Conservation (phyloP, 768 basidiomycete species). For the Mrakia gelida region DNA sequence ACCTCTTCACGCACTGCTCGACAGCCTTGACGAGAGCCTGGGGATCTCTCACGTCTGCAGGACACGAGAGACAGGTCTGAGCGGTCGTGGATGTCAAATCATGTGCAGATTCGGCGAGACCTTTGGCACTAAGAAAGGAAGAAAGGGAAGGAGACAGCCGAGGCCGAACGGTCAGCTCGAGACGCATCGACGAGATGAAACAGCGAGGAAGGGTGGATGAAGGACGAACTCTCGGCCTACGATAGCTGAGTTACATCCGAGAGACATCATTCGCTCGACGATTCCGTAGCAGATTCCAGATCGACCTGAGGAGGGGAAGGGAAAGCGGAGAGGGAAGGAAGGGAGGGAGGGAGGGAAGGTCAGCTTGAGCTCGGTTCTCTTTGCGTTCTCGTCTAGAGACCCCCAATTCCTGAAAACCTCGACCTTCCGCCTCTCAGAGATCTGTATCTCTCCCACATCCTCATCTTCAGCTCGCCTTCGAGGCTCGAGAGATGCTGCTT, state of each 20-base stretch:
- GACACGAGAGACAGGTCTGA: conserved; percentile 61
- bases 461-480: too few relatives aligned
- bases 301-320: conserved; percentile 34
- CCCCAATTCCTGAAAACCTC: too few relatives aligned
- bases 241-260: conserved; percentile 72
- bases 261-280: conserved; percentile 72
- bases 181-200: not conserved
- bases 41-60: conserved; percentile 79
- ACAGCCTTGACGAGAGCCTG: conserved; percentile 70
- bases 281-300: conserved; percentile 89
- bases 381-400: not conserved
- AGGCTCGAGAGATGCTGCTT: too few relatives aligned
- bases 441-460: too few relatives aligned
- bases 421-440: too few relatives aligned
- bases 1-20: conserved; percentile 63
- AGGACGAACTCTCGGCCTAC: conserved; percentile 74
- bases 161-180: too few relatives aligned
- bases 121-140: conserved; percentile 56
- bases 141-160: too few relatives aligned
- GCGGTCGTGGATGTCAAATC: conserved; percentile 70
- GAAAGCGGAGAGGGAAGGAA: not conserved
- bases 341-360: not conserved
- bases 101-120: conserved; percentile 63
- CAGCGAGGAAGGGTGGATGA: not conserved
- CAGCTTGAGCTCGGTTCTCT: not conserved